Base-by-base conservation (phyloP, 495 filamentous ascomycete genomes). In the Stereocaulon alpinum region DNA sequence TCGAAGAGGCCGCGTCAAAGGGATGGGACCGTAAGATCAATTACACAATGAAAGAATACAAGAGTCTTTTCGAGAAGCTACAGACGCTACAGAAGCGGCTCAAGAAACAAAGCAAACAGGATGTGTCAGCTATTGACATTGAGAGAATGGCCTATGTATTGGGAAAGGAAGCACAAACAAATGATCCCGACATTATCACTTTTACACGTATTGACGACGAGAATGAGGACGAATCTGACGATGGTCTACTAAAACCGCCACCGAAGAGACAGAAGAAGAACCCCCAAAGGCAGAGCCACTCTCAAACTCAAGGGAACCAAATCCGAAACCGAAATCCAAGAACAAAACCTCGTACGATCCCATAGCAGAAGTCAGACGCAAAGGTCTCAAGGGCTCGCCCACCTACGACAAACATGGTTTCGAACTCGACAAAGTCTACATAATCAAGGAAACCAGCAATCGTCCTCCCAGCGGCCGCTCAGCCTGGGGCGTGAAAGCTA, bases 61-160 rank as follows among this genome's bases (percentile, higher is more conserved):
- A 58, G 11, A 50, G 44, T 9, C 66, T 78, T 27, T 65, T 69
- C 10, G 61, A 71, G 20, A 61, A 58, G 40, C 69, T 75, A 15
- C 47, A 57, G 22, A 55, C 62, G 27, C 56, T 78, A 24, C 60
- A 65, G 29, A 55, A 64, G 44, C 61, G 72, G 18, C 51, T 78
- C 29, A 48, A 61, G 40, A 45, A 52, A 17, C 63, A 67, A 34
- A 41, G 40, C 22, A 50, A 59, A 20, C 41, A 57, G 40, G 22
- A 49, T 3, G 76, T 82, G 4, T 72, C 64, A 9, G 81, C 80
- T 1, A 69, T 80, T 15, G 76, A 84, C 11, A 63, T 86, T 18
- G 83, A 86, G 63, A 81, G 76, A 42, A 79, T 79, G 17, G 83
- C 82, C 4, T 84, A 77, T 58, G 79, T 80, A 30, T 24, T 66